phyloP scores from a whole-genome alignment of 805 yeast species.

The Hanseniaspora meyeri region DNA sequence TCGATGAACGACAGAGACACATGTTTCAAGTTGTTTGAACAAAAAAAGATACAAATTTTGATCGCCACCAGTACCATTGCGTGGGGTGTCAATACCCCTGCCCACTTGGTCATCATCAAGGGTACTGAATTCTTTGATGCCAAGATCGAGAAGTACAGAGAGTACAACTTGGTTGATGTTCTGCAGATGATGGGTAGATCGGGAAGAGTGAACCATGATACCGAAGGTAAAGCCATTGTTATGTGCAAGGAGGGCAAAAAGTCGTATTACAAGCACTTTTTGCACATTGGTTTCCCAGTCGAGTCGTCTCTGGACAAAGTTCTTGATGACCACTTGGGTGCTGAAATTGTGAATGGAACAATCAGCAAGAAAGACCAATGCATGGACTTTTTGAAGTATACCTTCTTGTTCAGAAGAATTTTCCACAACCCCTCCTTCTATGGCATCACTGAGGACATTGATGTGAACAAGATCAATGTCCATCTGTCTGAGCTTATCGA shows the following conservation, averaged over 20 bases:
- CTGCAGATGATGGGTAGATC: slow-evolving; percentile 98
- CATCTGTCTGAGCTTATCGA: slow-evolving; percentile 59
- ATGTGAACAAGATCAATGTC: slow-evolving; percentile 43
- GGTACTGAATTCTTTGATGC: slow-evolving; percentile 95
- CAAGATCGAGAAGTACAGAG: slow-evolving; percentile 85
- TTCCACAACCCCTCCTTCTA: slow-evolving; percentile 85
- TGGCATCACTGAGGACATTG: slow-evolving; percentile 61
- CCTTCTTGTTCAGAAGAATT: slow-evolving; percentile 87
- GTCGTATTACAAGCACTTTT: slow-evolving; percentile 73
- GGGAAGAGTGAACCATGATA: slow-evolving; percentile 94
- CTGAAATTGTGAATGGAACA: slow-evolving; percentile 88
- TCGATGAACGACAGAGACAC: slow-evolving; percentile 75
- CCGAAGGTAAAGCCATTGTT: slow-evolving; percentile 83
- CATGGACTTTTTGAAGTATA: slow-evolving; percentile 88
- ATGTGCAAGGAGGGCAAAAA: slow-evolving; percentile 71
- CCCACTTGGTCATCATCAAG: slow-evolving; percentile 92
- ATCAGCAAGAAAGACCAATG: slow-evolving; percentile 89
- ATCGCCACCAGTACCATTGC: slow-evolving; percentile 96
- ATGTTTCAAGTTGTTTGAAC: slow-evolving; percentile 72
- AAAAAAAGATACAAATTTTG: slow-evolving; percentile 75
- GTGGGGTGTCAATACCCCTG: slow-evolving; percentile 99
- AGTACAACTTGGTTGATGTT: slow-evolving; percentile 88
- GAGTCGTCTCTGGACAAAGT: slow-evolving; percentile 72
- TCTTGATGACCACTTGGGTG: slow-evolving; percentile 84
- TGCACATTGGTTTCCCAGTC: slow-evolving; percentile 91